A percentile compares a stretch with the other conserved stretches of the same genome.
These are phyloP conservation scores for Tuber melanosporum DNA, from an alignment of 495 filamentous ascomycete genomes.

Conservation along the genomic window DNA sequence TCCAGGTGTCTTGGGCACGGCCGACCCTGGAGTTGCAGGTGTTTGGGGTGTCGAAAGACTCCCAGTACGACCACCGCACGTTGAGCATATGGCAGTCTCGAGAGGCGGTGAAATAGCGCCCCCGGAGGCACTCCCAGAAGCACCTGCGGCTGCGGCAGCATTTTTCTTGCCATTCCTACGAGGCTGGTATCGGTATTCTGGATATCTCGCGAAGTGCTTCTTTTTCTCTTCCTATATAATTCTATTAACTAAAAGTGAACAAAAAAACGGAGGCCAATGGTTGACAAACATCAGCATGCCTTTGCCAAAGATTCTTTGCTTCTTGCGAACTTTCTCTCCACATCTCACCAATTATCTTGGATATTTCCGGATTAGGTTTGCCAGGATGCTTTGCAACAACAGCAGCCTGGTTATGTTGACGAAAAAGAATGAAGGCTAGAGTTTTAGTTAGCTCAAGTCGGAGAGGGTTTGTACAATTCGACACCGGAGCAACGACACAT, in stretches of 20 bases:
- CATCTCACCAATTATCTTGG: slow-evolving; percentile 92
- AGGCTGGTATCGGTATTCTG: slow-evolving; percentile 90
- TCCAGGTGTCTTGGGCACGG: slow-evolving; percentile 33
- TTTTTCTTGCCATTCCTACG: slow-evolving; percentile 59
- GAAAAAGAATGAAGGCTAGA: slow-evolving; percentile 92
- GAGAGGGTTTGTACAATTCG: slow-evolving; percentile 8
- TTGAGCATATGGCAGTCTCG: slow-evolving; percentile 39
- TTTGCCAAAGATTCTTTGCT: slow-evolving; percentile 82
- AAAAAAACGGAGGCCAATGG: slow-evolving; percentile 2
- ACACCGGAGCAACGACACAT: slow-evolving; percentile 14
- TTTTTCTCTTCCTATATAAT: slow-evolving; percentile 76
- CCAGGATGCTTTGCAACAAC: slow-evolving; percentile 79
- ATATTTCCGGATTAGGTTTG: slow-evolving; percentile 92
- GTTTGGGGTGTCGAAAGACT: slow-evolving; percentile 37
- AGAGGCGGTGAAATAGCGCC: slow-evolving; percentile 32
- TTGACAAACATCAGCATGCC: slow-evolving; percentile 67
- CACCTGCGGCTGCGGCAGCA: slow-evolving; percentile 24
- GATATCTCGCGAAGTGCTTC: slow-evolving; percentile 83
- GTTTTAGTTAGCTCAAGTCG: slow-evolving; percentile 32
- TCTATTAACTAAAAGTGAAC: background rate
- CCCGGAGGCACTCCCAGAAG: slow-evolving; percentile 8
- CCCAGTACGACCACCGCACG: slow-evolving; percentile 38
- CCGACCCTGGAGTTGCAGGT: slow-evolving; percentile 32
- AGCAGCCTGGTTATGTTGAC: slow-evolving; percentile 80
- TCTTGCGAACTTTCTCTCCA: slow-evolving; percentile 71